phyloP scores from a whole-genome alignment of 148 eudicot genomes.

The Amaranthus hypochondriacus region DNA sequence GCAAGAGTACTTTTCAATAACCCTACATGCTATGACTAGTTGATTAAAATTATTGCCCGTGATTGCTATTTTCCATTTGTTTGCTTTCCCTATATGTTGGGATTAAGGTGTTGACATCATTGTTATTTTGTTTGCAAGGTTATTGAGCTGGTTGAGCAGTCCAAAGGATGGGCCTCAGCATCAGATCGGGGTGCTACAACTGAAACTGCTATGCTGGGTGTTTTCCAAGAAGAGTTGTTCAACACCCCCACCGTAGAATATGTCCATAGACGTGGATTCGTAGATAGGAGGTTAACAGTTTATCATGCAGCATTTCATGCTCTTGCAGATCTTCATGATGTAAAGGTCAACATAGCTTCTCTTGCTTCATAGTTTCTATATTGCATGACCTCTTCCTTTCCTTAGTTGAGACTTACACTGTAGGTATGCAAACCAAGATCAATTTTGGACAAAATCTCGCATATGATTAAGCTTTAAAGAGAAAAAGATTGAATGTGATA shows the following conservation, averaged over 20 bases:
- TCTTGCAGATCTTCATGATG: slow-evolving; percentile 62
- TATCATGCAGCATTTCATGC: slow-evolving; percentile 87
- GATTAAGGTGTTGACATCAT: too few relatives aligned
- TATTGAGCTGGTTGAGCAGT: slow-evolving; percentile 91
- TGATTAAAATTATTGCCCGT: slow-evolving; percentile 3
- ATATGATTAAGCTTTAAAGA: too few relatives aligned
- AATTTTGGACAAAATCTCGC: too few relatives aligned
- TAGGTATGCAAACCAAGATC: too few relatives aligned
- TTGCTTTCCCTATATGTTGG: too few relatives aligned
- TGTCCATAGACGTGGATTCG: slow-evolving; percentile 60
- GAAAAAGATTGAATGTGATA: too few relatives aligned
- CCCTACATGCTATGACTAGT: background rate
- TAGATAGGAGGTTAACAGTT: slow-evolving; percentile 58
- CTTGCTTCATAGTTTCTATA: too few relatives aligned
- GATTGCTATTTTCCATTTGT: slow-evolving; percentile 7
- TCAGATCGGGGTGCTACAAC: slow-evolving; percentile 47
- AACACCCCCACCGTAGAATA: slow-evolving; percentile 72
- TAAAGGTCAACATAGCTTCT: slow-evolving; percentile 39
- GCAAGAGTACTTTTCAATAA: slow-evolving; percentile 43
- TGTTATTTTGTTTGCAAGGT: slow-evolving; percentile 36
- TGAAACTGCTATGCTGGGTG: slow-evolving; percentile 74
- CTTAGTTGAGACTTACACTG: background rate
- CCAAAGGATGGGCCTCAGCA: slow-evolving; percentile 84
- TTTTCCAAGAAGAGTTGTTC: slow-evolving; percentile 71
- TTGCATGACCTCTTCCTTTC: background rate